A percentile compares a stretch with the other conserved stretches of the same genome.
Evolutionary conservation across 345 rosid species (phyloP).

Genomic region (Triadica sebifera): DNA sequence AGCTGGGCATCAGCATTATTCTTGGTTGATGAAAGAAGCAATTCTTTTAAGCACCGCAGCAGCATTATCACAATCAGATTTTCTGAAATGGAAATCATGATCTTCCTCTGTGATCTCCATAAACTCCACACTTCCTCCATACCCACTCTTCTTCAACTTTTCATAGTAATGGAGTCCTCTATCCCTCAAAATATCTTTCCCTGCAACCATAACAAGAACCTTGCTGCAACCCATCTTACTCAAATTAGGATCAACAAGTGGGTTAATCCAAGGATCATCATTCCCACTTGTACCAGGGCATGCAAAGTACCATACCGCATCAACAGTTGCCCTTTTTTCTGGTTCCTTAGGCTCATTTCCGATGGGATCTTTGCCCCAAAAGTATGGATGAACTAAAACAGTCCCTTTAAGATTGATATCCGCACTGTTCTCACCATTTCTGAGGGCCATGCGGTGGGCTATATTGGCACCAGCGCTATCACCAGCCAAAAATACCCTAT

Average conservation of each 20-base stretch:
- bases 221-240: constrained; percentile 9
- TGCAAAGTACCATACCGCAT: constrained; percentile 11
- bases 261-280: constrained; percentile 27
- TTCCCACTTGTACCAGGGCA: constrained; percentile 13
- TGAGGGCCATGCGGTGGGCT: constrained; percentile 5
- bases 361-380: constrained; percentile 19
- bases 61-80: neutral
- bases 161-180: constrained; percentile 22
- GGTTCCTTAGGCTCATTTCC: constrained; percentile 8
- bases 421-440: neutral
- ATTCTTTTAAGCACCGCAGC: neutral
- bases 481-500: constrained; percentile 13
- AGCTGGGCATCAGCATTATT: too few species aligned
- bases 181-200: constrained; percentile 12
- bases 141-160: constrained; percentile 5
- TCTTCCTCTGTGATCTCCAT: constrained; percentile 11
- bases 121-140: constrained; percentile 8
- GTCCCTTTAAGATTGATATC: constrained; percentile 7
- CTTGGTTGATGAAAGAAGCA: neutral
- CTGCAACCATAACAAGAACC: constrained; percentile 23
- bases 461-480: constrained; percentile 28
- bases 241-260: constrained; percentile 16
- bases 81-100: constrained; percentile 14
- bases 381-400: constrained; percentile 25
- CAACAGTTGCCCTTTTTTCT: neutral